Base-by-base conservation (phyloP, 371 early-diverging fungal species). In the Zancudomyces culisetae region DNA sequence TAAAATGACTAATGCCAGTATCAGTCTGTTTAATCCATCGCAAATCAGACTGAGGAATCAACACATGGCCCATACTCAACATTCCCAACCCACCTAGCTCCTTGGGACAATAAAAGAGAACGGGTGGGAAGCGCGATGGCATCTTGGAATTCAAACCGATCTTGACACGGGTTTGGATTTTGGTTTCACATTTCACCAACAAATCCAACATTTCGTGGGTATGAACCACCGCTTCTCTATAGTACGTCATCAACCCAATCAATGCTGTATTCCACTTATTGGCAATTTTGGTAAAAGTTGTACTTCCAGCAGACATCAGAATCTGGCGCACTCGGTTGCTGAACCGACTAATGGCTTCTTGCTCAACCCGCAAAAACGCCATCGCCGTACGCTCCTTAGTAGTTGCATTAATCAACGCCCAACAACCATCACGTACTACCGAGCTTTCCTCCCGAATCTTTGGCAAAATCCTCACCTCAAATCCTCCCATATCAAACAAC, bases 11-110 rank as follows among this genome's bases (percentile, higher is more conserved):
- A 59, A 95, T 91, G 39, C 93, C 95, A 0, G 87, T 81, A 51
- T 94, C 94, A 1, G 97, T 95, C 69, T 95, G 95, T 63, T 90
- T 85, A 27, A 86, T 83, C 92, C 92, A 95, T 29, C 95, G 83
- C 57, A 94, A 65, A 66, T 98, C 96, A 39, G 88, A 87, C 67
- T 93, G 91, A 30, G 95, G 97, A 56, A 96, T 95, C 51, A 96
- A 71, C 18, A 96, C 88, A 54, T 96, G 96, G 53, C 95, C 95
- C 95, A 95, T 95, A 22, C 90, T 92, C 42, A 98, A 73, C 98
- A 99, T 96, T 55, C 96, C 96, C 21, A 99, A 76, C 54, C 99
- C 99, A 60, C 99, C 99, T 54, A 94, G 69, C 71, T 97, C 95
- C 73, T 87, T 88, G 3, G 92, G 90, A 27, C 79, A 73, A 58